Conservation (phyloP, 768 basidiomycete species). For the Boletus vermiculosoides region DNA sequence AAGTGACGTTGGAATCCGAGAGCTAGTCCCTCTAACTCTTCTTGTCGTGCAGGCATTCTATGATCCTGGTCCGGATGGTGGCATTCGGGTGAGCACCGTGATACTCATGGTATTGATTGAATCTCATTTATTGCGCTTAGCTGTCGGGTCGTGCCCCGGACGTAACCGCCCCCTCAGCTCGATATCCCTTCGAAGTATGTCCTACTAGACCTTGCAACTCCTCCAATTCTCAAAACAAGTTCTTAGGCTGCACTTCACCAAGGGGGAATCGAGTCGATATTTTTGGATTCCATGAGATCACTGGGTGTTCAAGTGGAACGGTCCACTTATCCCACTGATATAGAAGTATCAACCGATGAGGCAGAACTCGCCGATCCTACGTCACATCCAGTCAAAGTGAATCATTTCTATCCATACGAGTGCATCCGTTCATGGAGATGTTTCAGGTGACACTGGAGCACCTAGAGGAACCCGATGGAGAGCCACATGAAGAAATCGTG, state of each 20-base stretch:
- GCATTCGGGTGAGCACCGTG: conserved; percentile 48
- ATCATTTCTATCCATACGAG: background rate
- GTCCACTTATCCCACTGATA: conserved; percentile 27
- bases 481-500: conserved; percentile 51
- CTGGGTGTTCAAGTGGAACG: conserved; percentile 34
- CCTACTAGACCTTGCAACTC: background rate
- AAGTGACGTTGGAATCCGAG: conserved; percentile 20
- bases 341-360: conserved; percentile 31
- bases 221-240: background rate
- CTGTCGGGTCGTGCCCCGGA: conserved; percentile 61
- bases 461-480: conserved; percentile 29
- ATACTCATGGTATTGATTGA: background rate
- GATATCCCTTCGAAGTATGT: conserved; percentile 68
- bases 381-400: conserved; percentile 25
- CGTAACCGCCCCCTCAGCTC: conserved; percentile 56
- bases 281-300: conserved; percentile 34
- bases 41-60: conserved; percentile 62
- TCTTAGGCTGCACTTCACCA: conserved; percentile 33
- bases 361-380: conserved; percentile 20
- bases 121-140: conserved; percentile 32
- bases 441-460: conserved; percentile 22
- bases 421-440: conserved; percentile 1
- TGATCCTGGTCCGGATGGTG: conserved; percentile 58
- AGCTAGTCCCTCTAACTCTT: background rate
- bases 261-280: conserved; percentile 35